Evolutionary conservation across 495 filamentous ascomycete species (phyloP).

Genomic region (Parmelia sp.): DNA sequence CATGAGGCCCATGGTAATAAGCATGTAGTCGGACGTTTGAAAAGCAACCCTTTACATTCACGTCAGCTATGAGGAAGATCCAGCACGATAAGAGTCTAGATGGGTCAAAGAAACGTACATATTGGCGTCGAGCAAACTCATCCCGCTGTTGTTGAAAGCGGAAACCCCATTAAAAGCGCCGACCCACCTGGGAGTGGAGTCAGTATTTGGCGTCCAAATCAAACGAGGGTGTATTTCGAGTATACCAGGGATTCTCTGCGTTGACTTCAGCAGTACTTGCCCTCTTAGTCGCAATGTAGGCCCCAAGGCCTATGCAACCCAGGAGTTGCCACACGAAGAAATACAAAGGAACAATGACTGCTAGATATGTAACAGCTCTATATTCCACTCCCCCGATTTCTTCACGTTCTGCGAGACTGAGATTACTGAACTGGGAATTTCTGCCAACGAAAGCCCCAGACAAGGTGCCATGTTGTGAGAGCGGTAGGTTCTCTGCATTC

Average conservation of each 20-base stretch:
- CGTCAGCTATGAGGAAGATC: neutral
- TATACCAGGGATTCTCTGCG: slow-evolving; percentile 58
- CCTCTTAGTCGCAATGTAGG: slow-evolving; percentile 59
- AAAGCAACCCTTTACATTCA: slow-evolving; percentile 44
- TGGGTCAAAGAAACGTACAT: slow-evolving; percentile 44
- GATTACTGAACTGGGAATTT: slow-evolving; percentile 67
- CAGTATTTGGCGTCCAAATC: neutral
- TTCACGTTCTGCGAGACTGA: slow-evolving; percentile 62
- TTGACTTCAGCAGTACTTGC: slow-evolving; percentile 55
- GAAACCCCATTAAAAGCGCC: slow-evolving; percentile 65
- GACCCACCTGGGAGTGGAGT: slow-evolving; percentile 47
- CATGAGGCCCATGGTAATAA: slow-evolving; percentile 68
- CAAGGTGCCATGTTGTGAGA: slow-evolving; percentile 26
- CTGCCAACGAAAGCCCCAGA: slow-evolving; percentile 50
- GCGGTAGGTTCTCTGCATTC: neutral
- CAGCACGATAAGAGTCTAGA: neutral
- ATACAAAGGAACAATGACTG: slow-evolving; percentile 67
- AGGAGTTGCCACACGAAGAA: slow-evolving; percentile 65
- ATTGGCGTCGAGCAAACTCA: slow-evolving; percentile 77
- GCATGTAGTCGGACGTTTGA: slow-evolving; percentile 57
- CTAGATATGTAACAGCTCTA: slow-evolving; percentile 64
- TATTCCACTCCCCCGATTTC: slow-evolving; percentile 76
- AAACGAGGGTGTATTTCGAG: neutral
- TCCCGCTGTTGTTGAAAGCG: slow-evolving; percentile 84
- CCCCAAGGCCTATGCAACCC: slow-evolving; percentile 64